Conservation (phyloP, 2,329 filamentous ascomycete species). For the Aspergillus alliaceus region DNA sequence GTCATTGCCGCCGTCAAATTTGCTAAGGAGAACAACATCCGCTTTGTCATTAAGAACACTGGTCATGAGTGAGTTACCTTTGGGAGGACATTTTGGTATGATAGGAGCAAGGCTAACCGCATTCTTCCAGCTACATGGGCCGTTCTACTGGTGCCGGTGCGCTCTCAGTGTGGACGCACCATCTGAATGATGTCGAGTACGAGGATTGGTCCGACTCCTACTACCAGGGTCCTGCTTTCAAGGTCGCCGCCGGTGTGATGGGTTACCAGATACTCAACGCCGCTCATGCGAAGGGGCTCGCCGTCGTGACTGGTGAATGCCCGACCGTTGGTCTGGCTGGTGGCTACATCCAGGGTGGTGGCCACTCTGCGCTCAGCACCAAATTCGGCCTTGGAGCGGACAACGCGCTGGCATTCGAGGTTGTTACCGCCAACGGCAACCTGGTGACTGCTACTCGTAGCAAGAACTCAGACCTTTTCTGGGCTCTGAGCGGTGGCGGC, state of each 20-base stretch:
- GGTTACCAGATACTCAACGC: slow-evolving; percentile 52
- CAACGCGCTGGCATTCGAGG: slow-evolving; percentile 56
- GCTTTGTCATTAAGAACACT: slow-evolving; percentile 49
- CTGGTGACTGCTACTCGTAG: slow-evolving; percentile 49
- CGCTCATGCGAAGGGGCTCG: slow-evolving; percentile 48
- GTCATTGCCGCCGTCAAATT: slow-evolving; percentile 40
- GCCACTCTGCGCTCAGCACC: slow-evolving; percentile 56
- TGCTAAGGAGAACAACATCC: slow-evolving; percentile 51
- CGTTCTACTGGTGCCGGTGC: slow-evolving; percentile 61
- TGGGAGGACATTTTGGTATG: accelerated
- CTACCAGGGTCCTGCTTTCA: slow-evolving; percentile 55
- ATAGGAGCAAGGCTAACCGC: not conserved
- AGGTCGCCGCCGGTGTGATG: slow-evolving; percentile 55
- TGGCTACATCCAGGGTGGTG: slow-evolving; percentile 62
- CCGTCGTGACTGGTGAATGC: slow-evolving; percentile 56
- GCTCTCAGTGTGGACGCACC: slow-evolving; percentile 35
- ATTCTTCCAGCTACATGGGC: slow-evolving; percentile 42
- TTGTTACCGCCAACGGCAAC: slow-evolving; percentile 53
- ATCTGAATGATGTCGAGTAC: slow-evolving; percentile 30
- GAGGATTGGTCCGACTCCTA: slow-evolving; percentile 36
- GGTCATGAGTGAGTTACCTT: slow-evolving; percentile 38
- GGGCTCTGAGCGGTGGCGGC: slow-evolving; percentile 62
- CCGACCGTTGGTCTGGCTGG: slow-evolving; percentile 60
- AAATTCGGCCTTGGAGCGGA: slow-evolving; percentile 61
- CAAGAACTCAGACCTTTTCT: slow-evolving; percentile 59